phyloP scores from a whole-genome alignment of 768 basidiomycete genomes.

The Lentinula sp. region DNA sequence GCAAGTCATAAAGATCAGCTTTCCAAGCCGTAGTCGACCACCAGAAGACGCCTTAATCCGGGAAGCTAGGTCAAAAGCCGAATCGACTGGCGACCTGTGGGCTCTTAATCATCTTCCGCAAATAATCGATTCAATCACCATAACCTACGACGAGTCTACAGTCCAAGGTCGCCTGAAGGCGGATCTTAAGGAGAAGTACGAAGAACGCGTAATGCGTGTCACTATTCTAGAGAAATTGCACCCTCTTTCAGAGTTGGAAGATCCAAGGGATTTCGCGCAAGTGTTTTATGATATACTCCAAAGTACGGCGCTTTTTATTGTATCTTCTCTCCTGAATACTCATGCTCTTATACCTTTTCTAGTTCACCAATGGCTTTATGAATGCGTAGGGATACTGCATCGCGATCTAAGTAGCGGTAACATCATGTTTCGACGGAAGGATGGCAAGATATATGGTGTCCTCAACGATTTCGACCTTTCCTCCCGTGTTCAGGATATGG shows the following conservation, averaged over 20 bases:
- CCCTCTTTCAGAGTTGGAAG: too few species aligned
- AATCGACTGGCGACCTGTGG: background rate
- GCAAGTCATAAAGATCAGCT: background rate
- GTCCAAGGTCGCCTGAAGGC: background rate
- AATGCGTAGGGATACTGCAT: slow-evolving; percentile 4
- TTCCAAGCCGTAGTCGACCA: background rate
- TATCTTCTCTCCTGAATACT: background rate
- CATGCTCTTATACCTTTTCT: background rate
- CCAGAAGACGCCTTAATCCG: background rate
- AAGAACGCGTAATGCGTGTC: background rate
- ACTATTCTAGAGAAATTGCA: too few species aligned
- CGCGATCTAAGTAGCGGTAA: background rate
- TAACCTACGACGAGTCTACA: background rate
- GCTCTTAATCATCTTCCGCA: background rate
- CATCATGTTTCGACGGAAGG: slow-evolving; percentile 8
- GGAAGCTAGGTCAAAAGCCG: background rate
- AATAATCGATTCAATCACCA: too few species aligned
- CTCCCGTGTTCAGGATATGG: background rate
- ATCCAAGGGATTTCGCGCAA: too few species aligned
- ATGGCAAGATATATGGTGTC: slow-evolving; percentile 9
- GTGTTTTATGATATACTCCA: background rate
- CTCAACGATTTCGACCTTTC: slow-evolving; percentile 9
- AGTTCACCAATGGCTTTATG: slow-evolving; percentile 7
- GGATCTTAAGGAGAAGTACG: background rate
- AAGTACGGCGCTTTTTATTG: background rate